A percentile compares a stretch with the other conserved stretches of the same genome.
phyloP scores from a whole-genome alignment of 257 asterid genomes.

The Scutellaria minor region DNA sequence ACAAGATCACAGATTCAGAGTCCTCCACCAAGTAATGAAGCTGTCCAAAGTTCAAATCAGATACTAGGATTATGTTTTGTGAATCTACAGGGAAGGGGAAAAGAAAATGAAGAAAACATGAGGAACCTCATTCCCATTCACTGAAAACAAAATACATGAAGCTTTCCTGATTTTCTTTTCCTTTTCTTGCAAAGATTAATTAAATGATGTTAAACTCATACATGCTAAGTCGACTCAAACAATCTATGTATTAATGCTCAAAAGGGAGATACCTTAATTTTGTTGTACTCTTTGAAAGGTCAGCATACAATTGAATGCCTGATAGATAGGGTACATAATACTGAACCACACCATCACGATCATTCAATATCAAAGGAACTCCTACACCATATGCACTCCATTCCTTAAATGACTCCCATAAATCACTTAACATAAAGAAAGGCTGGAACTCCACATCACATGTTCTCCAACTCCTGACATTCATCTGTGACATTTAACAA shows the following conservation, averaged over 20 bases:
- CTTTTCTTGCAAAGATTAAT: not conserved
- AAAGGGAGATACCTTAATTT: slow-evolving; percentile 64
- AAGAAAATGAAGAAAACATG: not conserved
- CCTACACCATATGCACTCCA: slow-evolving; percentile 99
- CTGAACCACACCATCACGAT: slow-evolving; percentile 75
- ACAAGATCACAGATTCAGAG: not conserved
- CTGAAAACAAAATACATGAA: slow-evolving; percentile 10
- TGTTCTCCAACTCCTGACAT: slow-evolving; percentile 71
- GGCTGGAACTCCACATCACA: slow-evolving; percentile 66
- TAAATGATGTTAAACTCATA: not conserved
- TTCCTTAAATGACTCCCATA: slow-evolving; percentile 92
- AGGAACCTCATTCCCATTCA: not conserved
- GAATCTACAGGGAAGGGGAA: not conserved
- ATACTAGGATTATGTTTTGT: not conserved
- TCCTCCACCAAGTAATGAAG: not conserved
- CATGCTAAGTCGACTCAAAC: not conserved
- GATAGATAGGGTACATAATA: slow-evolving; percentile 94
- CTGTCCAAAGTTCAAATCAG: not conserved
- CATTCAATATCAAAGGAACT: slow-evolving; percentile 85
- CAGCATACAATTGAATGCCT: slow-evolving; percentile 85
- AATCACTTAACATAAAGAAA: slow-evolving; percentile 77
- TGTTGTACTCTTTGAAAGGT: slow-evolving; percentile 61
- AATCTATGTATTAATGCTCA: slow-evolving; percentile 19
- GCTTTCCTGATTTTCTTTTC: not conserved
- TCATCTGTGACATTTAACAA: slow-evolving; percentile 55